Evolutionary conservation across 768 basidiomycete species (phyloP), one percentile per base, ranked within the genome.

Genomic region (Leccinellum albellum): DNA sequence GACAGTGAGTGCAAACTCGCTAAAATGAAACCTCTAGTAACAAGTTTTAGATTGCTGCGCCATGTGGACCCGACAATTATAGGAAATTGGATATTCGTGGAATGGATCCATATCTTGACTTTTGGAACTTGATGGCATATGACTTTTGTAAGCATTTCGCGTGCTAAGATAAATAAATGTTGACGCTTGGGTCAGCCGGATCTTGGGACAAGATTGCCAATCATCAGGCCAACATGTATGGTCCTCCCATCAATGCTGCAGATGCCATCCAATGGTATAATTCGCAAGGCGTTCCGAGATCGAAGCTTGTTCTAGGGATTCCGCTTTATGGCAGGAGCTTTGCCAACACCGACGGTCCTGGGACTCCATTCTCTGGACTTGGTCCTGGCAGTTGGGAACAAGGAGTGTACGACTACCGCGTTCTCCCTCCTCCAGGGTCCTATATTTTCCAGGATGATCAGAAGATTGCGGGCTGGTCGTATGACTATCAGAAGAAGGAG

Each of bases 71-170:
- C 3, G 81, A 88, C 61, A 86, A 97, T 64, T 94, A 93, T 74
- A 76, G 85, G 70, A 90, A 87, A 62, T 77, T 98, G 7, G 79
- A 85, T 57, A 78, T 94, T 47, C 74, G 72, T 23, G 91, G 91
- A 59, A 98, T 99, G 95, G 88, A 94, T 69, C 78, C 78, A 57
- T 86, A 81, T 56, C 84, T 99, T 23, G 90, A 93, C 66, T 94
- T 98, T 70, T 98, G 94, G 95, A 98, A 99, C 69, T 74, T 99
- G 71, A 99, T 99, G 97, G 86, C 88, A 1, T 92, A 93, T 62
- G 91, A 92, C 69, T 92, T 88, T 64, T 82, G 88, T 88, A 61
- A 60, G 69, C 49, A 54, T 80, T 72, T 28, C 20, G 40, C 21
- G 23, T 24, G 44, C 40, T 54, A 21, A 46, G 13, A n/a, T 26